Base-by-base conservation (phyloP, 148 eudicot genomes). In the Bassia scoparia region DNA sequence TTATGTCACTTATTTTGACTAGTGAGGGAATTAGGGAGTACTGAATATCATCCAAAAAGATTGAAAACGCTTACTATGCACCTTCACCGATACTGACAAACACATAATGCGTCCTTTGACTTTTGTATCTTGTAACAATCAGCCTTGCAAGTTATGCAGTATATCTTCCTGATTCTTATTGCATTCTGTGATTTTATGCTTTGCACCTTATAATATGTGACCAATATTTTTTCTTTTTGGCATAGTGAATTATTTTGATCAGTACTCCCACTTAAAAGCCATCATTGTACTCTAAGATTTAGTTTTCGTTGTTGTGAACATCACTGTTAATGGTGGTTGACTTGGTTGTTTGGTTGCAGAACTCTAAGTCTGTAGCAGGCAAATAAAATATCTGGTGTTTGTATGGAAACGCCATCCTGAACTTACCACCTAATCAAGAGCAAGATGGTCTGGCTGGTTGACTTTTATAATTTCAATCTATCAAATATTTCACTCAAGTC, bases 371-470 rank as follows among this genome's bases (percentile, higher is more conserved):
- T 15, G 71, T 76, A 34, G 79, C 85, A 81, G 87, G 81, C 97
- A 89, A 80, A 90, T 95, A 58, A 95, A 81, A 74, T 85, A 91
- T 69, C 81, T 91, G 23, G 96, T 90, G 24, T 95, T 68, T 87
- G 87, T 83, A 86, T 95, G 97, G 98, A 95, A 80, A 89, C 73
- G 96, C 97, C 41, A 80, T 95, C 63, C 71, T 88, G 73, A 84
- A 89, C 85, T 78, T 95, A 75, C 89, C 93, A 46, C 60, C 69
- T 15, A 75, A 81, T 73, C 93, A 91, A 76, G 98, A 91, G 82
- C 91, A 89, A n/a, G 85, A 92, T 89, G 87, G 82, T 88, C 61
- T 95, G 97, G 97, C 81, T 91, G 78, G 82, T 95, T 41, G 98
- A 91, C 78, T 95, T 91, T 62, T 81, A 83, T 38, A 93, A 90